Evolutionary conservation across 2,329 filamentous ascomycete genomes (phyloP).

Genomic region (Botryotinia globosa): DNA sequence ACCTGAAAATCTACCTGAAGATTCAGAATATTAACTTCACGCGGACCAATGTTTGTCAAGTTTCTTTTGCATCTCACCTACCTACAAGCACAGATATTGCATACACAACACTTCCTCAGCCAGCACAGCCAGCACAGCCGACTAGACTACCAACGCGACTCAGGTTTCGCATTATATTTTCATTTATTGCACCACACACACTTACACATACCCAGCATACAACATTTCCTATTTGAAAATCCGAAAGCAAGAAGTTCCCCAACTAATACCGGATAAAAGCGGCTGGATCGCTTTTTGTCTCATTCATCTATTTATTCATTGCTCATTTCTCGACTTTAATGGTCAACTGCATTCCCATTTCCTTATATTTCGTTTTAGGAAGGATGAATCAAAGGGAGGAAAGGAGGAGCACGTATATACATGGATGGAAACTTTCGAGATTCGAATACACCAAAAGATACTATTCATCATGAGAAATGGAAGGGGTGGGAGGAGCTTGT

Average conservation of each 20-base stretch:
- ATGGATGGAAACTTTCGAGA: neutral
- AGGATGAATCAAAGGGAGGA: neutral
- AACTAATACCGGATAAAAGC: slow-evolving; percentile 7
- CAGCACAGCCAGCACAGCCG: neutral
- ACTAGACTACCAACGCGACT: neutral
- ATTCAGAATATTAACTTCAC: slow-evolving; percentile 3
- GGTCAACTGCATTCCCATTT: neutral
- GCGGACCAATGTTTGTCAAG: neutral
- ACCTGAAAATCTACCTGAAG: slow-evolving; percentile 1
- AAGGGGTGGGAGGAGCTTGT: neutral
- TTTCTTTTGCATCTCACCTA: neutral
- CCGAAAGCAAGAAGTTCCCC: neutral
- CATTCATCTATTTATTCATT: neutral
- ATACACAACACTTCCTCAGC: neutral
- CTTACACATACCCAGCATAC: neutral
- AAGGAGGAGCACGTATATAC: neutral
- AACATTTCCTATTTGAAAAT: neutral
- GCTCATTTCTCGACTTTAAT: neutral
- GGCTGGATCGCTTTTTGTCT: slow-evolving; percentile 7
- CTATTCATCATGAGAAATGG: neutral
- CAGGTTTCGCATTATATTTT: neutral
- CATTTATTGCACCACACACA: neutral
- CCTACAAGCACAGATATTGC: neutral
- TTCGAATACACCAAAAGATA: slow-evolving; percentile 3
- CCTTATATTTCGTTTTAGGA: neutral